Evolutionary conservation across 352 stramenopile species (phyloP).

Genomic region (Pythium periplocum): DNA sequence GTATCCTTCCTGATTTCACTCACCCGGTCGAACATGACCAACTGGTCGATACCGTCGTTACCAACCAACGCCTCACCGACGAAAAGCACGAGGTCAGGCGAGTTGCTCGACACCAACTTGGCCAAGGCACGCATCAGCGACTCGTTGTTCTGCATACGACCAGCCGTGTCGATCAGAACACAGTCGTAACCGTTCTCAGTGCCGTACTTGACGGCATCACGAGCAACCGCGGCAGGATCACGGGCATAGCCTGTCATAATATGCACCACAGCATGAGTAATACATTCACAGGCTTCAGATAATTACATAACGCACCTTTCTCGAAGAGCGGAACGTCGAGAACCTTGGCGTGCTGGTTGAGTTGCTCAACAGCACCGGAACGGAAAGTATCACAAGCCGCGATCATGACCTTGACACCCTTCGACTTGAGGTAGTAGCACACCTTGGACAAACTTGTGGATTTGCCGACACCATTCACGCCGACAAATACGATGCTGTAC

Average conservation of each 20-base stretch:
- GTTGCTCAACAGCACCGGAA: slow-evolving; percentile 97
- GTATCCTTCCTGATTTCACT: slow-evolving; percentile 3
- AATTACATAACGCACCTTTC: slow-evolving; percentile 33
- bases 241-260: slow-evolving; percentile 92
- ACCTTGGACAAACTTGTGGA: slow-evolving; percentile 98
- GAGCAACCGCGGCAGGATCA: slow-evolving; percentile 93
- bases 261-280: not conserved
- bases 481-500: slow-evolving; percentile 99
- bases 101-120: slow-evolving; percentile 96
- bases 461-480: slow-evolving; percentile 99
- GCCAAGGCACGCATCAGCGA: slow-evolving; percentile 97
- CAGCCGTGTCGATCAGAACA: slow-evolving; percentile 98
- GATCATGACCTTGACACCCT: slow-evolving; percentile 94
- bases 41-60: slow-evolving; percentile 98
- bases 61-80: slow-evolving; percentile 98
- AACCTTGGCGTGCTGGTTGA: slow-evolving; percentile 96
- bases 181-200: slow-evolving; percentile 94
- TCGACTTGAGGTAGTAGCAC: slow-evolving; percentile 98
- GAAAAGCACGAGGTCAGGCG: slow-evolving; percentile 97
- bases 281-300: not conserved
- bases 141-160: slow-evolving; percentile 99
- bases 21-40: slow-evolving; percentile 93
- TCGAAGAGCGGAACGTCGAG: slow-evolving; percentile 96
- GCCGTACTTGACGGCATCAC: slow-evolving; percentile 94
- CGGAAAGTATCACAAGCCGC: slow-evolving; percentile 99